phyloP scores from a whole-genome alignment of 371 early-diverging fungal genomes.

The Apophysomyces variabilis region DNA sequence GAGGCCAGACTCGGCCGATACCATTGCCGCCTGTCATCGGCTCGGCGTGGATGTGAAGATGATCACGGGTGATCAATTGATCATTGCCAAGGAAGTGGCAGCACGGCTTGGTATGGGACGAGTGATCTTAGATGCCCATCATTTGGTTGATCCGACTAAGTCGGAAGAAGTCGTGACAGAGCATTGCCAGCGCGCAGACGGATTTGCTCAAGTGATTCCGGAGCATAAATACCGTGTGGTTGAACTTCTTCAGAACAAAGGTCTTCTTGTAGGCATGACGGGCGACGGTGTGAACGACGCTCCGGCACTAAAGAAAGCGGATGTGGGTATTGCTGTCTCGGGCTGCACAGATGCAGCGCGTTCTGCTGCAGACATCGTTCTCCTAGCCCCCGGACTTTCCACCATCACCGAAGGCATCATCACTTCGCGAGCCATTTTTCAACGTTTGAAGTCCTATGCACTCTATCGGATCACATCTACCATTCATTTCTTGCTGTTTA shows the following conservation, averaged over 20 bases:
- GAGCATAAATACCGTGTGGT: conserved; percentile 92
- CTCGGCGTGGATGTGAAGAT: conserved; percentile 93
- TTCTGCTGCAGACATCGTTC: conserved; percentile 92
- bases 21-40: conserved; percentile 75
- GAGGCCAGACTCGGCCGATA: conserved; percentile 62
- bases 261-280: conserved; percentile 86
- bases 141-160: conserved; percentile 68
- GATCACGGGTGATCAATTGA: conserved; percentile 95
- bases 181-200: conserved; percentile 73
- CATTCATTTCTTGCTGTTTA: conserved; percentile 91
- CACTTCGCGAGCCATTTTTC: conserved; percentile 90
- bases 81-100: conserved; percentile 88
- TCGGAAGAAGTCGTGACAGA: conserved; percentile 61
- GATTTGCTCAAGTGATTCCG: conserved; percentile 77
- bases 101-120: conserved; percentile 74
- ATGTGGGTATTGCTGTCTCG: conserved; percentile 86
- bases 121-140: conserved; percentile 71
- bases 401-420: conserved; percentile 88
- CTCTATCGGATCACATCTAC: conserved; percentile 94
- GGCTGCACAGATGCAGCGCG: conserved; percentile 94
- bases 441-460: conserved; percentile 91
- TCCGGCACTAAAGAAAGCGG: conserved; percentile 87
- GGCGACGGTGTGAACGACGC: conserved; percentile 89
- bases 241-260: conserved; percentile 74
- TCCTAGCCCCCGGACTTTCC: conserved; percentile 85